phyloP scores from a whole-genome alignment of 306 rosid genomes.

The Betula pendula region DNA sequence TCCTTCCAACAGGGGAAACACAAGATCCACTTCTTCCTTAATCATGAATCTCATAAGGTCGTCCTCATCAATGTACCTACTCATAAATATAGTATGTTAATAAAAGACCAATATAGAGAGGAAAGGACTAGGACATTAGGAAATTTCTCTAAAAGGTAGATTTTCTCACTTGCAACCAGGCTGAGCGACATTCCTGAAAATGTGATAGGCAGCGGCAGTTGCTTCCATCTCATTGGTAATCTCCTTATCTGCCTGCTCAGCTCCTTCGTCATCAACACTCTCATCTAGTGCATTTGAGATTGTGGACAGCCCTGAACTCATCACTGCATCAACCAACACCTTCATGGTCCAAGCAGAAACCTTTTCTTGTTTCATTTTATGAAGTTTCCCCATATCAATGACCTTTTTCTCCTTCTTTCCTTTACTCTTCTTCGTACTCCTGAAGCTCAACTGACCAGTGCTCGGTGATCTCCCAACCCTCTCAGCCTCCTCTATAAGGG shows the following conservation, averaged over 20 bases:
- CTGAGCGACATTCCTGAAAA: conserved; percentile 72
- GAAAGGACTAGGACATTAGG: neutral
- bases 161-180: conserved; percentile 64
- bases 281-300: conserved; percentile 63
- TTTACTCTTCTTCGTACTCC: conserved; percentile 49
- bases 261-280: conserved; percentile 44
- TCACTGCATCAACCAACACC: conserved; percentile 77
- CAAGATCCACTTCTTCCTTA: conserved; percentile 72
- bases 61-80: conserved; percentile 69
- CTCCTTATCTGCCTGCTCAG: conserved; percentile 58
- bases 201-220: conserved; percentile 66
- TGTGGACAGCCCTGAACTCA: conserved; percentile 77
- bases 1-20: conserved; percentile 59
- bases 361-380: conserved; percentile 77
- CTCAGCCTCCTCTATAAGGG: conserved; percentile 69
- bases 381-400: conserved; percentile 73
- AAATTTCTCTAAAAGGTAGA: conserved; percentile 8
- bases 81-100: conserved; percentile 19
- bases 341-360: conserved; percentile 98
- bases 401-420: conserved; percentile 47
- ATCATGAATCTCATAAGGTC: conserved; percentile 82
- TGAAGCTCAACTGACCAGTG: conserved; percentile 66
- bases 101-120: conserved; percentile 6
- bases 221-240: conserved; percentile 96
- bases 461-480: conserved; percentile 45